Base-by-base conservation (phyloP, 2,329 filamentous ascomycete species). In the Sphaerulina musiva region DNA sequence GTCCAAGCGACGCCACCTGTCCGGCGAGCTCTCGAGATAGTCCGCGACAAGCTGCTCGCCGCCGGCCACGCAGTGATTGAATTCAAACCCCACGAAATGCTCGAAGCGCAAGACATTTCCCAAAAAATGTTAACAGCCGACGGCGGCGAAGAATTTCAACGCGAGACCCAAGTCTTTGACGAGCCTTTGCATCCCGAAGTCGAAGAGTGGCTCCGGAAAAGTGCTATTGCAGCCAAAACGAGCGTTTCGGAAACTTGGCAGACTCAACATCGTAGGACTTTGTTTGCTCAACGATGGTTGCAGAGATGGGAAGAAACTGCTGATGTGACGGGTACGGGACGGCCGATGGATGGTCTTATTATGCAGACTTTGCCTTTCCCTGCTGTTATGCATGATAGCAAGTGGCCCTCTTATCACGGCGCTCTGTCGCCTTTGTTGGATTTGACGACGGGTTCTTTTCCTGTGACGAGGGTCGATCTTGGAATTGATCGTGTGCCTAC, bases 381-480 rank as follows among this genome's bases (percentile, higher is more conserved):
- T 1, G 58, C 58, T 1, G 51, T 54, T 5, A 46, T 48, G 38
- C 58, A 60, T 38, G 34, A 38, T 6, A 45, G 50, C n/a, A 23
- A 36, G 12, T 56, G 58, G 32, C 51, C 56, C 1, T 56, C 51
- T 10, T 48, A 51, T 17, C 58, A 54, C 36, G 54, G 48, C 12
- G 45, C 46, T 17, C 43, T 60, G 26, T 56, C 53, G 17, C 53
- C 58, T 7, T 31, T 55, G 29, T 31, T 59, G 12, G 57, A 56
- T 38, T 42, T 57, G 29, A 56, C 50, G 7, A 53, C 57, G 3
- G 60, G 57, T n/a, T 41, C 52, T 29, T 60, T 58, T 41, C 48
- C 57, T 1, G 59, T 62, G 10, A 62, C 60, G 3, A 56, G 46
- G 14, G 60, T 62, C n/a, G 57, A 59, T 34, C 23, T 55, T 4